Conservation (phyloP, 2,329 filamentous ascomycete species). For the Botrytis fragariae region DNA sequence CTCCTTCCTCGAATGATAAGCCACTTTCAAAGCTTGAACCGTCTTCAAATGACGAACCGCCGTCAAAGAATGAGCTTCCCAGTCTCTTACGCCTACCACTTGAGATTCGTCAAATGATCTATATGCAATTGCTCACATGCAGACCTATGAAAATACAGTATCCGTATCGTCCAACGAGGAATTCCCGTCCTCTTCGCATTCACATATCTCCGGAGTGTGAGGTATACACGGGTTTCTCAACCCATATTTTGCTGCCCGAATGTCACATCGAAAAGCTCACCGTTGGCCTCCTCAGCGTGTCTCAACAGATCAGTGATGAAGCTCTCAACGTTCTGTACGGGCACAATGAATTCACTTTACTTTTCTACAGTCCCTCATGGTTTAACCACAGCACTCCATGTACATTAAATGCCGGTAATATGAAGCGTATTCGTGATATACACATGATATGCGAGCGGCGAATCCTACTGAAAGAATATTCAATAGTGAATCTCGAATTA, state of each 20-base stretch:
- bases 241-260: not conserved
- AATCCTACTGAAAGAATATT: not conserved
- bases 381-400: not conserved
- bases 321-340: not conserved
- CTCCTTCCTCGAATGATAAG: too few relatives aligned
- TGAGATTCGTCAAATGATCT: not conserved
- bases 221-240: not conserved
- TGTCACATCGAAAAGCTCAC: not conserved
- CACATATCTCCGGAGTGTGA: not conserved
- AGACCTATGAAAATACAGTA: not conserved
- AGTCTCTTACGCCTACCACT: not conserved
- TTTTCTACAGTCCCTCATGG: not conserved
- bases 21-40: too few relatives aligned
- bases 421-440: not conserved
- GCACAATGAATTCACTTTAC: not conserved
- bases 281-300: not conserved
- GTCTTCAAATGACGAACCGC: too few relatives aligned
- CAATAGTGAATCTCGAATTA: not conserved
- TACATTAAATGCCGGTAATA: not conserved
- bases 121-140: not conserved
- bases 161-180: not conserved
- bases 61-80: not conserved
- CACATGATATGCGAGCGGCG: not conserved
- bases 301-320: conserved; percentile 6
- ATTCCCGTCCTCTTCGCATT: not conserved